Conservation (phyloP, 1,139 yeast species). For the Taphrina populina region DNA sequence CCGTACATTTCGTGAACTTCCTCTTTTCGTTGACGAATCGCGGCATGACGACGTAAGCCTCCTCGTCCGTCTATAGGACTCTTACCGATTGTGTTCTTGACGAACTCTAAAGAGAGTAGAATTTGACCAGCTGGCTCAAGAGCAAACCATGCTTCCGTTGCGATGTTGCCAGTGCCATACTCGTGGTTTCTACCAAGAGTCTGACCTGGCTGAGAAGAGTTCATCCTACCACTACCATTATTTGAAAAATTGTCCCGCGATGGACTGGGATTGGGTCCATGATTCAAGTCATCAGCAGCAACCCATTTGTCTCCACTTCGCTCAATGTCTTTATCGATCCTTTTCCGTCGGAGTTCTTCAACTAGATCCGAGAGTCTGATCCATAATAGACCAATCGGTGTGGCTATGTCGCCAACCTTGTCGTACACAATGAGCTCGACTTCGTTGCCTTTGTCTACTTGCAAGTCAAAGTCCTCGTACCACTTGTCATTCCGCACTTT, state of each 20-base stretch:
- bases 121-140: slow-evolving; percentile 94
- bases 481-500: slow-evolving; percentile 76
- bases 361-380: slow-evolving; percentile 82
- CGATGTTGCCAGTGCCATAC: too few species aligned
- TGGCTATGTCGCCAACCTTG: slow-evolving; percentile 59
- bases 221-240: too few species aligned
- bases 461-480: slow-evolving; percentile 77
- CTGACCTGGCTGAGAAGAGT: too few species aligned
- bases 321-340: slow-evolving; percentile 71
- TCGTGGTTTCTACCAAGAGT: too few species aligned
- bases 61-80: slow-evolving; percentile 52
- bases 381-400: slow-evolving; percentile 96
- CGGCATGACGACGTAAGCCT: slow-evolving; percentile 95
- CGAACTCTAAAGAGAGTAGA: slow-evolving; percentile 71
- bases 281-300: slow-evolving; percentile 53
- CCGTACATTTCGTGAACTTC: slow-evolving; percentile 96
- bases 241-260: slow-evolving; percentile 1
- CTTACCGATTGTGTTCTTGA: slow-evolving; percentile 58
- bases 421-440: slow-evolving; percentile 85
- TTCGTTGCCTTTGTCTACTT: slow-evolving; percentile 88
- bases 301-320: slow-evolving; percentile 72
- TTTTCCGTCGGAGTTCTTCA: slow-evolving; percentile 88
- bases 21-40: slow-evolving; percentile 91
- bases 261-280: slow-evolving; percentile 12
- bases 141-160: slow-evolving; percentile 79